A percentile compares a stretch with the other conserved stretches of the same genome.
Conservation (phyloP, 176 grass and related monocot species). For the Bolboschoenus planiculmis region DNA sequence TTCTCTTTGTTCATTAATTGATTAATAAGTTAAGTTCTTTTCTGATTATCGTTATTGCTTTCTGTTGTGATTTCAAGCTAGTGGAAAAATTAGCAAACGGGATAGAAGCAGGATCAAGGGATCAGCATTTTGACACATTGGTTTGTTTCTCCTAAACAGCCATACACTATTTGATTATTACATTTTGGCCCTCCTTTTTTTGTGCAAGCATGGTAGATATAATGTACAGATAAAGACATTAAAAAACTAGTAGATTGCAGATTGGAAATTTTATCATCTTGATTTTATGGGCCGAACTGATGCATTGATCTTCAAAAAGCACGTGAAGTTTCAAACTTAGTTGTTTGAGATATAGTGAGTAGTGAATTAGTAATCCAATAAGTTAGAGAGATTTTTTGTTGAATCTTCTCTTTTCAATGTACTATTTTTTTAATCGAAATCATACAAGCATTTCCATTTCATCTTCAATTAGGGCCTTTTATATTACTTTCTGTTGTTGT, state of each 20-base stretch:
- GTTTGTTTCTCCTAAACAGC: constrained; percentile 9
- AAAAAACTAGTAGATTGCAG: neutral
- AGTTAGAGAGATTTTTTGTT: neutral
- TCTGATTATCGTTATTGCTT: neutral
- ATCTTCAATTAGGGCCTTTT: neutral
- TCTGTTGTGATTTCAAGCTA: constrained; percentile 22
- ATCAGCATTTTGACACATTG: constrained; percentile 34
- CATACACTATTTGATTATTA: neutral
- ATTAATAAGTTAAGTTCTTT: neutral
- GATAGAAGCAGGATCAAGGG: constrained; percentile 29
- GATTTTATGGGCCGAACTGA: neutral
- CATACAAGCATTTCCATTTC: neutral
- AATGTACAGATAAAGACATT: neutral
- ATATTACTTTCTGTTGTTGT: too few relatives aligned
- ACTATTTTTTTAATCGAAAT: neutral
- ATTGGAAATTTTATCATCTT: neutral
- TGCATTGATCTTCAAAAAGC: neutral
- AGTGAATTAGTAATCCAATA: neutral
- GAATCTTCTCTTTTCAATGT: neutral
- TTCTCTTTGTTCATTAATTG: neutral
- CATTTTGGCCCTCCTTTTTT: neutral
- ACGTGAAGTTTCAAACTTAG: neutral
- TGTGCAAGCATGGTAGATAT: too few relatives aligned
- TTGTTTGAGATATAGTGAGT: neutral
- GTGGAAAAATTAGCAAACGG: constrained; percentile 33